Evolutionary conservation across 75 land plant species (phyloP).

Genomic region (Selaginella tamariscina): DNA sequence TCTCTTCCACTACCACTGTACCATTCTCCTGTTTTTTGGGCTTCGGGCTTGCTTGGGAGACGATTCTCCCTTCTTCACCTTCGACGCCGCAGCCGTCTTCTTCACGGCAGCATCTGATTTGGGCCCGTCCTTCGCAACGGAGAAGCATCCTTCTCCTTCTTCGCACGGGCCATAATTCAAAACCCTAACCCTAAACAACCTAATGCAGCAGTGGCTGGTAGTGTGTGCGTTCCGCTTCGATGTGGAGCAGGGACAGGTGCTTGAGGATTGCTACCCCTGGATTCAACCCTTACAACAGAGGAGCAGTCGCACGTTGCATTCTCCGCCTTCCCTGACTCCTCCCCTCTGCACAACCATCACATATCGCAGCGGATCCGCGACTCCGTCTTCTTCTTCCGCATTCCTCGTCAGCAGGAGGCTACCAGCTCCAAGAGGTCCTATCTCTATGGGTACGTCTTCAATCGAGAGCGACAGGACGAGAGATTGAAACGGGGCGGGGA

Average conservation of each 20-base stretch:
- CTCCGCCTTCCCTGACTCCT: constrained; percentile 89
- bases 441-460: constrained; percentile 7
- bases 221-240: constrained; percentile 92
- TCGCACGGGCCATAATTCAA: not conserved
- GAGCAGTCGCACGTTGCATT: constrained; percentile 80
- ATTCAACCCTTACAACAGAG: constrained; percentile 40
- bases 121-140: not conserved
- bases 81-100: not conserved
- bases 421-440: not conserved
- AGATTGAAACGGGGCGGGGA: constrained; percentile 5
- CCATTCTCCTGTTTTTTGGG: not conserved
- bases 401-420: constrained; percentile 33
- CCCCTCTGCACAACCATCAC: not conserved
- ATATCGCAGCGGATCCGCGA: constrained; percentile 50
- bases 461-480: not conserved
- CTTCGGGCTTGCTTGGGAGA: not conserved
- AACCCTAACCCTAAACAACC: not conserved
- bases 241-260: constrained; percentile 82
- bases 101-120: not conserved
- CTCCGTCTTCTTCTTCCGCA: constrained; percentile 88
- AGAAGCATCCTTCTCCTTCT: not conserved
- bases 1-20: not conserved
- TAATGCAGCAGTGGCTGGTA: constrained; percentile 57
- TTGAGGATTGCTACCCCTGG: constrained; percentile 82
- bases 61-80: not conserved